Evolutionary conservation across 1,284 basidiomycete species (phyloP).

Genomic region (Hemileia vastatrix): DNA sequence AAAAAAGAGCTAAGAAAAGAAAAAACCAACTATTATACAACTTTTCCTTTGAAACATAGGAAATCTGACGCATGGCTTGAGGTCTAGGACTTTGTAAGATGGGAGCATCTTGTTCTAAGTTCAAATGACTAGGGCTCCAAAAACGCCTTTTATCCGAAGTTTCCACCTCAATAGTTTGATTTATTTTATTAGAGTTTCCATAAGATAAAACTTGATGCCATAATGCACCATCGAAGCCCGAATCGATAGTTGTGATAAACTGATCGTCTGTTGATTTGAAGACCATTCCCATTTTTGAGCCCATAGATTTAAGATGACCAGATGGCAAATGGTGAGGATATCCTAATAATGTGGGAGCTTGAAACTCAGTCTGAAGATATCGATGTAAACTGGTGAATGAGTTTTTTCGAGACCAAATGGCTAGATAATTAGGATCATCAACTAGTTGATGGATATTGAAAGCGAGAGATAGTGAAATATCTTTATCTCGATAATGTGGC

Average conservation of each 20-base stretch:
- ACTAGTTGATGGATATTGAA: neutral
- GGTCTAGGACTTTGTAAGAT: no score
- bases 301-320: neutral
- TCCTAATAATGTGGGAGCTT: neutral
- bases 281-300: neutral
- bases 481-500: slow-evolving; percentile 6
- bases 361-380: neutral
- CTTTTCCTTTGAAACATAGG: no score
- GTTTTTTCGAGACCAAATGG: slow-evolving; percentile 16
- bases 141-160: no score
- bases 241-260: neutral
- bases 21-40: no score
- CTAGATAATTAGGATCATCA: slow-evolving; percentile 8
- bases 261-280: neutral
- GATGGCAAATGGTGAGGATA: slow-evolving; percentile 1
- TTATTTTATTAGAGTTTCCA: neutral
- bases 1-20: no score
- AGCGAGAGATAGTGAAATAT: slow-evolving; percentile 8
- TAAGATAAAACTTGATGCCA: slow-evolving; percentile 9
- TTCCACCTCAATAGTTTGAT: no score
- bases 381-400: slow-evolving; percentile 1
- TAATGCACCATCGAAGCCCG: slow-evolving; percentile 3
- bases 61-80: no score
- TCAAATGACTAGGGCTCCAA: no score
- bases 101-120: no score